Evolutionary conservation across 371 early-diverging fungal genomes (phyloP), one percentile per base, ranked within the genome.

Genomic region (Apophysomyces variabilis): DNA sequence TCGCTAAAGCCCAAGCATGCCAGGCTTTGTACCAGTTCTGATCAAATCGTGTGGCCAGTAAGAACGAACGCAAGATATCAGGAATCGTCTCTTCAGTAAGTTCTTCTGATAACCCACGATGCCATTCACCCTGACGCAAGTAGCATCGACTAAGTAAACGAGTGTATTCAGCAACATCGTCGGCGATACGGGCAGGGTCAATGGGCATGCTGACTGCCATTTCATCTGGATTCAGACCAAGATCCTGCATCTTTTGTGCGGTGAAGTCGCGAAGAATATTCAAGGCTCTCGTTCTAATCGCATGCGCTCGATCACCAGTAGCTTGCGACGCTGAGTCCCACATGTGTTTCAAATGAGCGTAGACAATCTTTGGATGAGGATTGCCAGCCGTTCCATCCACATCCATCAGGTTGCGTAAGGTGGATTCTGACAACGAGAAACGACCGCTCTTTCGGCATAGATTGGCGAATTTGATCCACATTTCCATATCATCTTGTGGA

Each of bases 1-100:
- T 97, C 8, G 93, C 90, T 26, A 98, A 78, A 5, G 98, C 99
- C 94, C 96, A 96, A n/a, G 95, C 89, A 71, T 99, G 99, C 98
- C 99, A 98, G 36, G 97, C 96, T 76, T 96, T 97, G 85, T 99
- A 98, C 95, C 95, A 98, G 56, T 93, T 87, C 80, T 87, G 88
- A 81, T 98, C 97, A 78, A 93, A 90, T 38, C 93, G 90, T 1
- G 96, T 97, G 0, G 99, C 97, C 12, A 94, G 85, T 0, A 89
- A 80, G 73, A 95, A 96, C 4, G 93, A 92, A 32, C 87, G 78
- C 36, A 97, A 71, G 37, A 94, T 94, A 58, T 92, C 92, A 14
- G 93, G 92, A 44, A 95, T 92, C 1, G 84, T 86, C 26, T 90
- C 86, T 66, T 90, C 89, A 1, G 85, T 85, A 64, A 91, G 83